Evolutionary conservation across 164 flowering plant genomes (phyloP).

Genomic region (Annona cherimola): DNA sequence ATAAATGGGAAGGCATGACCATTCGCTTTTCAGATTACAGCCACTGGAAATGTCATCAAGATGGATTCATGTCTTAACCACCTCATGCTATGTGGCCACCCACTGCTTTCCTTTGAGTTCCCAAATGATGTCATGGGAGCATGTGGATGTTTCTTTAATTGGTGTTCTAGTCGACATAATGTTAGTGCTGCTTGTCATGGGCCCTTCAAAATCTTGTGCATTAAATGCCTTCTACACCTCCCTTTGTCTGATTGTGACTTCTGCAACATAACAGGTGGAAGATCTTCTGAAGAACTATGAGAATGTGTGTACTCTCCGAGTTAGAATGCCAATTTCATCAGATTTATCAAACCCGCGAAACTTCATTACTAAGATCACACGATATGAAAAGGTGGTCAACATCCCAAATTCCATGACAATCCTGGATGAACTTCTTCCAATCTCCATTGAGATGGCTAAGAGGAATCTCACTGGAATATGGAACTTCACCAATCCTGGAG

Average conservation of each 20-base stretch:
- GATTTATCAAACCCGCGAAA: slow-evolving; percentile 37
- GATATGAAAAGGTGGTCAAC: slow-evolving; percentile 37
- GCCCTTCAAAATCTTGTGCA: not conserved
- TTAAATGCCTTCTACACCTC: not conserved
- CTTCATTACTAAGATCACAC: slow-evolving; percentile 36
- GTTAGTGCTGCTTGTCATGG: not conserved
- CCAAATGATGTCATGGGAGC: not conserved
- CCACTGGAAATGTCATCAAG: not conserved
- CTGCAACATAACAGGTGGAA: slow-evolving; percentile 27
- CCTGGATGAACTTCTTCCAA: slow-evolving; percentile 38
- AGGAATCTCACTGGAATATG: slow-evolving; percentile 37
- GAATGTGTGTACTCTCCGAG: slow-evolving; percentile 38
- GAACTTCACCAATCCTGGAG: slow-evolving; percentile 44
- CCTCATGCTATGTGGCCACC: not conserved
- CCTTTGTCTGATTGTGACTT: slow-evolving; percentile 1
- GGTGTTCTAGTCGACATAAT: not conserved
- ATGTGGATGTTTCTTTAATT: not conserved
- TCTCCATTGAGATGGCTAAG: slow-evolving; percentile 41
- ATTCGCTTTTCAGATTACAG: no score
- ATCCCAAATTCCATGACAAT: slow-evolving; percentile 43
- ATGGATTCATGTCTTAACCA: not conserved
- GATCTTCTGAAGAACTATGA: slow-evolving; percentile 40
- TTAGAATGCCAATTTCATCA: slow-evolving; percentile 43
- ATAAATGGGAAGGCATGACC: no score
- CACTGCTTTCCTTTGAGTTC: not conserved